Evolutionary conservation across 2,329 filamentous ascomycete species (phyloP).

Genomic region (Leptodontidium sp.): DNA sequence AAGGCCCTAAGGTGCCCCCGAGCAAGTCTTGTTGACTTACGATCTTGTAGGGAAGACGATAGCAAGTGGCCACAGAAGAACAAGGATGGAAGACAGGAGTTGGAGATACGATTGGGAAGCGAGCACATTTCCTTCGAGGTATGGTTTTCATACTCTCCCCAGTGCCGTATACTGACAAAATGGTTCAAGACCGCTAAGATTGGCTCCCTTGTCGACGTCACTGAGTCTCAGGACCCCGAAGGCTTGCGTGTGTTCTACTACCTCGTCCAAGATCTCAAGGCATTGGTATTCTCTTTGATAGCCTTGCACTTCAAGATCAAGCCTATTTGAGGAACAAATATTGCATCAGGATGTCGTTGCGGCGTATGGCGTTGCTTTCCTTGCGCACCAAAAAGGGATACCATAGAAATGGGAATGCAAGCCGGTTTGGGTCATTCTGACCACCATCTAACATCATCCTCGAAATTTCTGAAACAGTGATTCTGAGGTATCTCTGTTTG

Average conservation of each 20-base stretch:
- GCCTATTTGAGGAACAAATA: conserved; percentile 65
- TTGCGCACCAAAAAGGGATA: conserved; percentile 41
- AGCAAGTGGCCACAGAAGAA: conserved; percentile 99
- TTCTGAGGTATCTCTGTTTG: background rate
- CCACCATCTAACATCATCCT: background rate
- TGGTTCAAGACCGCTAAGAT: conserved; percentile 88
- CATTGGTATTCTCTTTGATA: conserved; percentile 94
- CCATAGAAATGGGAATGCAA: conserved; percentile 37
- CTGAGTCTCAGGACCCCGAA: conserved; percentile 94
- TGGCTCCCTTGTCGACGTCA: conserved; percentile 94
- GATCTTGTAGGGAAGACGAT: conserved; percentile 82
- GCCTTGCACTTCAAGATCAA: conserved; percentile 97
- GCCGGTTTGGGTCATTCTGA: conserved; percentile 7
- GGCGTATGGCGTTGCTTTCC: conserved; percentile 43
- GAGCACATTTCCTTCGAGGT: conserved; percentile 99
- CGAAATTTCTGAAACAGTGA: background rate
- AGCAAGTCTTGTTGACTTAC: conserved; percentile 39
- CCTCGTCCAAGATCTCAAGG: conserved; percentile 95
- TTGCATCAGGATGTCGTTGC: conserved; percentile 16
- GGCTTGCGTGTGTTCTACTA: conserved; percentile 98
- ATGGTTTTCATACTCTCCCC: conserved; percentile 30
- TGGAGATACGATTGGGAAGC: conserved; percentile 91
- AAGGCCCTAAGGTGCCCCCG: conserved; percentile 44
- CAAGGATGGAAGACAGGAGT: conserved; percentile 95
- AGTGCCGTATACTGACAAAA: background rate